These are phyloP conservation scores for Corymbia calophylla DNA, from an alignment of 441 rosid species.

Conservation along the genomic window DNA sequence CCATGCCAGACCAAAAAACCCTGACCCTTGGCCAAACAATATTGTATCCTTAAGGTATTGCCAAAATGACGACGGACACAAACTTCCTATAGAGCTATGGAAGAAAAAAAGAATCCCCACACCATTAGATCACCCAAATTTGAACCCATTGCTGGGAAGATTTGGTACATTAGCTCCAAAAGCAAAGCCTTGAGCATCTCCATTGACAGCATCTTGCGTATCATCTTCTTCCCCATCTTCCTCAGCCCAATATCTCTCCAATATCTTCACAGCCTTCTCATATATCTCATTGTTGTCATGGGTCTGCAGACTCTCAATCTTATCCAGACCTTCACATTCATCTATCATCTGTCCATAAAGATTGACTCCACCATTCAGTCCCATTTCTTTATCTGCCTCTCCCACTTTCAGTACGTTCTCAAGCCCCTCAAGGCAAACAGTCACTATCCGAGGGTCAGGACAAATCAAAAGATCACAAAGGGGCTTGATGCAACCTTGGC, in stretches of 20 bases:
- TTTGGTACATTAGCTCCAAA: conserved; percentile 9
- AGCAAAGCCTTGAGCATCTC: conserved; percentile 1
- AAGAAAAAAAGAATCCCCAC: neutral
- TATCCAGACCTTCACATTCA: conserved; percentile 23
- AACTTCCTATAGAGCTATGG: neutral
- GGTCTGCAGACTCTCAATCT: conserved; percentile 25
- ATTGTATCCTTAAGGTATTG: neutral
- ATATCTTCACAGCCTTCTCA: conserved; percentile 21
- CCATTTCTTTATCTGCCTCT: conserved; percentile 22
- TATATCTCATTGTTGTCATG: conserved; percentile 33
- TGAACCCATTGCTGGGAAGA: conserved; percentile 13
- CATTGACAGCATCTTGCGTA: neutral
- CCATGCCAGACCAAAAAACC: conserved; percentile 2
- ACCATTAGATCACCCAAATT: conserved; percentile 5
- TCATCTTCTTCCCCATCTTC: conserved; percentile 14
- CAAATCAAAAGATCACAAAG: conserved; percentile 18
- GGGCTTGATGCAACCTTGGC: conserved; percentile 22
- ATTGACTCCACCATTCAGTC: conserved; percentile 6
- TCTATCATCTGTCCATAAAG: conserved; percentile 17
- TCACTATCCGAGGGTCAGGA: conserved; percentile 18
- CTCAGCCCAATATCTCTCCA: conserved; percentile 31
- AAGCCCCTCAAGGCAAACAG: conserved; percentile 21
- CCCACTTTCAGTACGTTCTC: conserved; percentile 25
- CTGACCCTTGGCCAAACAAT: conserved; percentile 1
- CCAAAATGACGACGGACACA: neutral